Base-by-base conservation (phyloP, 352 stramenopile genomes). In the Aphanomyces cochlioides region DNA sequence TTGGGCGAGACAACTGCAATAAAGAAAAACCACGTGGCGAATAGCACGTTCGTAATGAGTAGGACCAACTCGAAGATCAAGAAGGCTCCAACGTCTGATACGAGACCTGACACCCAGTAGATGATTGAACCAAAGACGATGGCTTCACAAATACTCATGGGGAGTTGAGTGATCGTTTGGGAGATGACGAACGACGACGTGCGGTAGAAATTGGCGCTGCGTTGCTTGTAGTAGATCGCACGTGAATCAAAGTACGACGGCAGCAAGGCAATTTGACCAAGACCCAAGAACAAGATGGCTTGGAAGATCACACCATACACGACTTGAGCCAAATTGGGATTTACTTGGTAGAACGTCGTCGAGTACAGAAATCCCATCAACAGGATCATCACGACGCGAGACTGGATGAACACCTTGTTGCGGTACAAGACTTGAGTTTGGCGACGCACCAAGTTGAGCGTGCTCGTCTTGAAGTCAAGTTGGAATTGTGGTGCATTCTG, bases 251-350 rank as follows among this genome's bases (percentile, higher is more conserved):
- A 83, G 56, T 88, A 74, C 36, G 77, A 73, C 13, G 82, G 79
- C 36, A 92, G 66, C 47, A 78, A 75, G 7, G 79, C 39, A 69
- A 89, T 81, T 12, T 74, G 72, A 43, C 78, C 77, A 39, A 90
- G 48, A 34, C 71, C 75, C 10, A 81, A 72, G 56, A 83, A 88
- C 38, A 92, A 76, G 48, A 88, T 67, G 38, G 67, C 72, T 7
- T 85, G 78, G 73, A 94, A 95, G 15, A 95, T 75, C 61, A 93
- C 81, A 21, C 85, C 85, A 68, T 91, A 79, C 43, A 63, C 4
- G 12, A 79, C 67, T 12, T 85, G 75, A 0, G 73, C 72, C 17
- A 78, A 61, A 13, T 73, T 66, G 43, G 74, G 68, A 47, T 78
- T 40, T 45, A 78, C 75, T 45, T 79, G 74, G 66, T 78, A 81